Evolutionary conservation across 306 rosid species (phyloP).

Genomic region (Malus orientalis): DNA sequence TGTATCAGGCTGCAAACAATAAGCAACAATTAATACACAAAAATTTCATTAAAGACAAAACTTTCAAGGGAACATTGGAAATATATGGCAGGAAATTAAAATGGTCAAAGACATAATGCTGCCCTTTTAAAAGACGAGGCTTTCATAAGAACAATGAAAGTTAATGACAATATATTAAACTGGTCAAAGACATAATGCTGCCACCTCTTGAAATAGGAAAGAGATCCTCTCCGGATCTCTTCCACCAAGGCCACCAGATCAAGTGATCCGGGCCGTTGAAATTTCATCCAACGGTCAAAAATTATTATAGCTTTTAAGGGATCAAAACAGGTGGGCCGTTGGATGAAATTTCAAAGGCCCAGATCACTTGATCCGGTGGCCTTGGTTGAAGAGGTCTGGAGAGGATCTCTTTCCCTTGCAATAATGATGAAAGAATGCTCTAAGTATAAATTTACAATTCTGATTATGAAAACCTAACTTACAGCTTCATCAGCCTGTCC

Average conservation of each 20-base stretch:
- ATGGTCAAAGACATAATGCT: neutral
- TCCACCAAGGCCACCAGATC: too few relatives aligned
- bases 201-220: neutral
- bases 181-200: neutral
- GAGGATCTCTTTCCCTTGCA: neutral
- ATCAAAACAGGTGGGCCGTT: too few relatives aligned
- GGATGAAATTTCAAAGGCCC: too few relatives aligned
- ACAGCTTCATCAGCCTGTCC: slow-evolving; percentile 83
- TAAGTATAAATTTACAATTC: neutral
- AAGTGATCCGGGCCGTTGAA: too few relatives aligned
- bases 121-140: neutral
- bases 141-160: neutral
- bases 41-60: neutral
- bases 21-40: neutral
- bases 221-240: too few relatives aligned
- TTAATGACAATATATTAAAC: neutral
- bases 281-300: too few relatives aligned
- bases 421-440: neutral
- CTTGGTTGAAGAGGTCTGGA: too few relatives aligned
- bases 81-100: neutral
- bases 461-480: slow-evolving; percentile 4
- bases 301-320: too few relatives aligned
- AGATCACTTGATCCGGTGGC: too few relatives aligned
- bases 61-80: neutral
- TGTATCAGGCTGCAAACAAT: slow-evolving; percentile 56